phyloP scores from a whole-genome alignment of 306 rosid genomes.

The Cucurbita moschata region DNA sequence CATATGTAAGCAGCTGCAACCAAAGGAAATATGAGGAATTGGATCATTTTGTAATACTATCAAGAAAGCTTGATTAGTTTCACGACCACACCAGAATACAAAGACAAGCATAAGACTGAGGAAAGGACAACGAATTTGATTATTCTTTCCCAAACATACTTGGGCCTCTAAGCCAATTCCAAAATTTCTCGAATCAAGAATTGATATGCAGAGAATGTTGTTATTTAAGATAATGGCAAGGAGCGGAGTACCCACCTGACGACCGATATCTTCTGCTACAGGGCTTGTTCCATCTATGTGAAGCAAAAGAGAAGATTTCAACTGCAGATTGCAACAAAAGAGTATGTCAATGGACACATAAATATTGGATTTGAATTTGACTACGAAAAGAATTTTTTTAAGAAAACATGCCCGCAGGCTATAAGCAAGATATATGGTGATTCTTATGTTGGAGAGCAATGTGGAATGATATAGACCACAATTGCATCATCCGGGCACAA shows the following conservation, averaged over 20 bases:
- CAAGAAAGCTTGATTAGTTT: neutral
- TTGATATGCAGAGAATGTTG: neutral
- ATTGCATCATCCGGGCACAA: neutral
- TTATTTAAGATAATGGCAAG: neutral
- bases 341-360: neutral
- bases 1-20: slow-evolving; percentile 69
- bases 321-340: slow-evolving; percentile 41
- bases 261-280: slow-evolving; percentile 86
- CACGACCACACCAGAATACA: neutral
- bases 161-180: neutral
- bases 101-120: neutral
- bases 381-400: neutral
- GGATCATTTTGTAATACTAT: neutral
- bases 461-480: neutral
- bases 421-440: neutral
- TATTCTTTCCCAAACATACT: neutral
- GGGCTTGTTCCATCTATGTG: slow-evolving; percentile 91
- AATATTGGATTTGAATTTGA: neutral
- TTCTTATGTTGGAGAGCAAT: neutral
- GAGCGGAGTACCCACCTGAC: slow-evolving; percentile 38
- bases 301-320: slow-evolving; percentile 77
- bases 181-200: neutral
- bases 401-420: neutral
- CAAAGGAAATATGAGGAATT: neutral
- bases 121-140: no score